Evolutionary conservation across 1,284 basidiomycete species (phyloP).

Genomic region (Ceratobasidium sp.): DNA sequence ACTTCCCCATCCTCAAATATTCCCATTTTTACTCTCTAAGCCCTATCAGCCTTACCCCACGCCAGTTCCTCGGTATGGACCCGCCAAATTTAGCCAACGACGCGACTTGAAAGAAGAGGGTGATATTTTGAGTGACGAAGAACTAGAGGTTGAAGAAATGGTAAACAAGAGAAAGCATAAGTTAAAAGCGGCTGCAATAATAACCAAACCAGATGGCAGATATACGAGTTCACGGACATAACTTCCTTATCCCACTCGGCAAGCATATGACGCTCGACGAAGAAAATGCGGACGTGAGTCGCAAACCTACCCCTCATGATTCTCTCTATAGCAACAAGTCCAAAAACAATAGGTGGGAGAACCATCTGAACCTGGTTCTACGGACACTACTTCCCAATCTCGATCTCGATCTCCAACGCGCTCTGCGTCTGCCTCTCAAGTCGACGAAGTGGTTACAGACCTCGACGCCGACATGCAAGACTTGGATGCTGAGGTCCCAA

Average conservation of each 20-base stretch:
- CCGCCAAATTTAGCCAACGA: constrained; percentile 64
- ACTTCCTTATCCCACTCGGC: constrained; percentile 79
- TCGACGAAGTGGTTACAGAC: constrained; percentile 48
- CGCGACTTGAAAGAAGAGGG: constrained; percentile 83
- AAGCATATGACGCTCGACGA: constrained; percentile 78
- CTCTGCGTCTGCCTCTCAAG: constrained; percentile 59
- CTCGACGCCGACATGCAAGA: constrained; percentile 48
- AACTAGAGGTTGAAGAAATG: constrained; percentile 80
- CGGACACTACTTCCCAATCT: constrained; percentile 32
- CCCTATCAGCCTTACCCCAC: constrained; percentile 75
- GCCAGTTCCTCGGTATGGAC: constrained; percentile 64
- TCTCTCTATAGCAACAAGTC: too few species aligned
- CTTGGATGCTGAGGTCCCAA: constrained; percentile 42
- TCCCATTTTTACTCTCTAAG: constrained; percentile 75
- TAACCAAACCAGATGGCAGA: constrained; percentile 33
- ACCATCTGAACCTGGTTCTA: constrained; percentile 35
- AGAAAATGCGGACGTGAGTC: constrained; percentile 83
- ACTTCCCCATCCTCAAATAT: constrained; percentile 70
- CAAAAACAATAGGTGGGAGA: constrained; percentile 30
- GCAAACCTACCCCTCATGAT: constrained; percentile 35
- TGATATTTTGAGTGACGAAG: constrained; percentile 88
- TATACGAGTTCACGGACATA: constrained; percentile 62
- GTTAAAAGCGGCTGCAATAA: background rate
- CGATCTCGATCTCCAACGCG: constrained; percentile 39
- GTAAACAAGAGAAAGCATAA: constrained; percentile 58